phyloP scores from a whole-genome alignment of 2,329 filamentous ascomycete species.

The Colletotrichum sp. region DNA sequence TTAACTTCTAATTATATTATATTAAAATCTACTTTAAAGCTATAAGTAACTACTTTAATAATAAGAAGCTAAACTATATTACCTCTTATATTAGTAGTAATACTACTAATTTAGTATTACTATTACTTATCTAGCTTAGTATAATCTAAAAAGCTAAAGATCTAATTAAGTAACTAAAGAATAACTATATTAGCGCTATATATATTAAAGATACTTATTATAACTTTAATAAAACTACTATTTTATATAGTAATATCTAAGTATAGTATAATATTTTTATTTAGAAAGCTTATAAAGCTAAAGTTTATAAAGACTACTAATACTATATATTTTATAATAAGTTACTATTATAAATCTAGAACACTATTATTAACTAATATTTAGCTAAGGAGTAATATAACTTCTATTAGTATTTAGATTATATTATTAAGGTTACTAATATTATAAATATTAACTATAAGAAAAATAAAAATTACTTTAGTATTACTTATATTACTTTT shows the following conservation, averaged over 20 bases:
- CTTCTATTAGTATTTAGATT: no score
- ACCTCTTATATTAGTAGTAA: background rate
- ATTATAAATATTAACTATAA: no score
- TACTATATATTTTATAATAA: background rate
- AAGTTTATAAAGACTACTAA: background rate
- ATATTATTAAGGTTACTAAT: no score
- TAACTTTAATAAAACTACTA: background rate
- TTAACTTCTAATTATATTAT: background rate
- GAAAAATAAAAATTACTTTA: no score
- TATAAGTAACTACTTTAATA: no score
- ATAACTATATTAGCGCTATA: background rate
- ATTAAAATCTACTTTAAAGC: no score
- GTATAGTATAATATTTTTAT: background rate
- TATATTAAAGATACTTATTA: background rate
- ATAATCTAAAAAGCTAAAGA: background rate
- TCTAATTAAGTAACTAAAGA: background rate
- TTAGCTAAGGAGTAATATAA: background rate
- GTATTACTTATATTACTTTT: no score
- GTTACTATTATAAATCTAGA: background rate
- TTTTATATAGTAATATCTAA: background rate
- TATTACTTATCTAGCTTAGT: background rate
- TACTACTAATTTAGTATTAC: background rate
- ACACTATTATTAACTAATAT: background rate
- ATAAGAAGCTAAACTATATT: no score
- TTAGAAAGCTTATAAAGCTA: background rate